A percentile compares a stretch with the other conserved stretches of the same genome.
Evolutionary conservation across 2,329 filamentous ascomycete species (phyloP).

Genomic region (Chrysosporium queenslandicum): DNA sequence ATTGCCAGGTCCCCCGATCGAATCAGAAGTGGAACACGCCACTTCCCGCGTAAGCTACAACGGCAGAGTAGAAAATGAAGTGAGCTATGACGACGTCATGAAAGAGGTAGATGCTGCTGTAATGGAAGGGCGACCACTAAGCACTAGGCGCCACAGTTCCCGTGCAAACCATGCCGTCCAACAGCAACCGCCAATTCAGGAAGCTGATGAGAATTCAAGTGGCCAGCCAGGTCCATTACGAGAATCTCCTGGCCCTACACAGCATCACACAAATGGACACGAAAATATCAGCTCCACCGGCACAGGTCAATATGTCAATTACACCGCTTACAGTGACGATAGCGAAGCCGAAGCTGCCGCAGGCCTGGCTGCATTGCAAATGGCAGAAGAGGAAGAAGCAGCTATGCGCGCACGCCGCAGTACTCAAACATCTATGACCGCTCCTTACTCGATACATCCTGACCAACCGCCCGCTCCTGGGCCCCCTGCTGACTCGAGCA

Average conservation of each 20-base stretch:
- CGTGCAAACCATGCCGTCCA: constrained; percentile 22
- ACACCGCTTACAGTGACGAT: constrained; percentile 53
- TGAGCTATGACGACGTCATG: constrained; percentile 48
- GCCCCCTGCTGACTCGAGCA: constrained; percentile 34
- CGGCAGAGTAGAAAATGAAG: constrained; percentile 30
- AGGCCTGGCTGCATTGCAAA: constrained; percentile 70
- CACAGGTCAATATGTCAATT: constrained; percentile 37
- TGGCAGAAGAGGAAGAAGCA: constrained; percentile 70
- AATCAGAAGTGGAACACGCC: constrained; percentile 31
- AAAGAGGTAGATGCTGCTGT: constrained; percentile 48
- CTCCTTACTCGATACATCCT: constrained; percentile 32
- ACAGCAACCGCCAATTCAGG: constrained; percentile 16
- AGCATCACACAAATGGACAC: constrained; percentile 40
- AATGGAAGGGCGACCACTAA: constrained; percentile 27
- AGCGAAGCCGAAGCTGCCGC: constrained; percentile 82
- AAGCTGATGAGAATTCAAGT: constrained; percentile 16
- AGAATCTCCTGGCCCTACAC: constrained; percentile 36
- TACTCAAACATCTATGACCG: constrained; percentile 44
- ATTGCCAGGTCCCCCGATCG: constrained; percentile 48
- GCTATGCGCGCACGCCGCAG: constrained; percentile 51
- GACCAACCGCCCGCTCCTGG: constrained; percentile 19
- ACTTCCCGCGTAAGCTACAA: constrained; percentile 19
- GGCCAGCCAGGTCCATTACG: constrained; percentile 19
- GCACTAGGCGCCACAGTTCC: constrained; percentile 22
- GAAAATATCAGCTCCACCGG: constrained; percentile 40